Evolutionary conservation across 306 rosid genomes (phyloP).

Genomic region (Medicago ruthenica): DNA sequence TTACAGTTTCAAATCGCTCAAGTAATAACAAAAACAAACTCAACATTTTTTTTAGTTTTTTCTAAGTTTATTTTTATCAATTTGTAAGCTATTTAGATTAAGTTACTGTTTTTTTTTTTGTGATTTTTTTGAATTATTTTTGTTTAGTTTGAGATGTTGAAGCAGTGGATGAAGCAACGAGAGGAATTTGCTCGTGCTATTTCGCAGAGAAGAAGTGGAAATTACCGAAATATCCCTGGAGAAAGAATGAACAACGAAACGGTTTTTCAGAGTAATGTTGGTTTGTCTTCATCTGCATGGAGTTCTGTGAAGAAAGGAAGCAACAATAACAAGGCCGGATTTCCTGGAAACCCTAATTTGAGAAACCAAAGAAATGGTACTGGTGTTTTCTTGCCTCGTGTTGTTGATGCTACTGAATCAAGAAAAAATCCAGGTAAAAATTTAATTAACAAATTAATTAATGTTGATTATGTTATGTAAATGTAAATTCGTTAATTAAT

Average conservation of each 20-base stretch:
- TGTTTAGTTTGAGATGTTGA: slow-evolving; percentile 61
- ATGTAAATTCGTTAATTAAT: not conserved
- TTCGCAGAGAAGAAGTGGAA: slow-evolving; percentile 23
- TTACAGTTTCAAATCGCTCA: slow-evolving; percentile 54
- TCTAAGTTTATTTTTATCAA: not conserved
- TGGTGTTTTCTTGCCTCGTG: slow-evolving; percentile 87
- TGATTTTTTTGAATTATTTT: not conserved
- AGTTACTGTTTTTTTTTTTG: not conserved
- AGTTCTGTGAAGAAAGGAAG: slow-evolving; percentile 53
- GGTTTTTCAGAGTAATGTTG: slow-evolving; percentile 27
- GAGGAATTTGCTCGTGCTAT: slow-evolving; percentile 32
- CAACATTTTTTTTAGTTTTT: not conserved
- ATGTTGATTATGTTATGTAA: not conserved
- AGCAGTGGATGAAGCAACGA: slow-evolving; percentile 54
- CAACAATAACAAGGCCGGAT: slow-evolving; percentile 47
- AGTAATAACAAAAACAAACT: slow-evolving; percentile 36
- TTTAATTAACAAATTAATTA: not conserved
- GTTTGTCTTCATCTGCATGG: slow-evolving; percentile 67
- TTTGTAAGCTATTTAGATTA: not conserved
- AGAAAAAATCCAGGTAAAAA: slow-evolving; percentile 59
- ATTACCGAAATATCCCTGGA: slow-evolving; percentile 38
- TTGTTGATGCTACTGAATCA: slow-evolving; percentile 40
- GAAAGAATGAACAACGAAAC: slow-evolving; percentile 39
- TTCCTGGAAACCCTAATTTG: slow-evolving; percentile 35
- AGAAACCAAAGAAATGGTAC: slow-evolving; percentile 73